These are phyloP conservation scores for Dalbergia oliveri DNA, from an alignment of 306 rosid genomes.

Conservation along the genomic window DNA sequence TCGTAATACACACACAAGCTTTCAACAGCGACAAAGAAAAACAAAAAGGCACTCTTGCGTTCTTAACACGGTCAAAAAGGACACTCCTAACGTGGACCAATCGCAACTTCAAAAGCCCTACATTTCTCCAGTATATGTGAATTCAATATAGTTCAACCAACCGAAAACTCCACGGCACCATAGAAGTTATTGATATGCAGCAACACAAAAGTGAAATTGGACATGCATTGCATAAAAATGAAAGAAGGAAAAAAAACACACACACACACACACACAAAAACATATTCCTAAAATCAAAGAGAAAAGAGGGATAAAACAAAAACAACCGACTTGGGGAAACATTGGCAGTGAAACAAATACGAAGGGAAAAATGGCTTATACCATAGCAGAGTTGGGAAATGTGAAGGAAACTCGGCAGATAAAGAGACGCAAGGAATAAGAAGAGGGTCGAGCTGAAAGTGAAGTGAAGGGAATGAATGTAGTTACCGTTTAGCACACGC, in stretches of 20 bases:
- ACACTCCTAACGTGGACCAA: constrained; percentile 11
- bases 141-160: background rate
- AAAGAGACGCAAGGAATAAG: constrained; percentile 18
- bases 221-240: background rate
- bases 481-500: background rate
- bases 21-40: background rate
- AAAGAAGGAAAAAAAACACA: no score
- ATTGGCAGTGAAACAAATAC: no score
- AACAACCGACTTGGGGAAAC: background rate
- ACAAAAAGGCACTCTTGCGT: background rate
- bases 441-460: background rate
- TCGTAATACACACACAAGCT: background rate
- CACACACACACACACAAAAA: background rate
- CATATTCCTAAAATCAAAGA: background rate
- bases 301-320: background rate
- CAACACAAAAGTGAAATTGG: background rate
- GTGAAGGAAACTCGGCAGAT: background rate
- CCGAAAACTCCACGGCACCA: constrained; percentile 1
- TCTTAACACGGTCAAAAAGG: background rate
- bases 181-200: background rate
- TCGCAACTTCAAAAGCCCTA: background rate
- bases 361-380: constrained; percentile 7
- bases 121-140: background rate
- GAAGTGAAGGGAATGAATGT: constrained; percentile 12
- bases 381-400: constrained; percentile 20